Conservation (phyloP, 2,329 filamentous ascomycete species). For the Colletotrichum lupini region DNA sequence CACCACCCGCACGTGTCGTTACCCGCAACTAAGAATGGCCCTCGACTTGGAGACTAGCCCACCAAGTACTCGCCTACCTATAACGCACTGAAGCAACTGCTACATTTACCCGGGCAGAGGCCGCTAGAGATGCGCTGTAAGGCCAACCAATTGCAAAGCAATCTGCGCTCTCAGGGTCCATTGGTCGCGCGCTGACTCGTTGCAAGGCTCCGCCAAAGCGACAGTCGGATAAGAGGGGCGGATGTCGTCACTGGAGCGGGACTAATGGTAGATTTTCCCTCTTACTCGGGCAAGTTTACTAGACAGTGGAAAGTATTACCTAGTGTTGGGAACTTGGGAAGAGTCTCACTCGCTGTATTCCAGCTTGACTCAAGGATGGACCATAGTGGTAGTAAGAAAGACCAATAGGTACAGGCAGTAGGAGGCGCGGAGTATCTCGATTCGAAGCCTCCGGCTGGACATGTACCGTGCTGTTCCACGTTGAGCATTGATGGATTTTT, state of each 20-base stretch:
- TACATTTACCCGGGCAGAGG: too few species aligned
- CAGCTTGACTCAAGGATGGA: background rate
- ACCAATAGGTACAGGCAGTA: background rate
- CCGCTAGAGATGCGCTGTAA: too few species aligned
- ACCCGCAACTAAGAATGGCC: background rate
- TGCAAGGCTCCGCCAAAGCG: constrained; percentile 1
- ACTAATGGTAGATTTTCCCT: background rate
- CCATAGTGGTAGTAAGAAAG: background rate
- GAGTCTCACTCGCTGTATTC: too few species aligned
- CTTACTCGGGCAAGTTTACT: background rate
- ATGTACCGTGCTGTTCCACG: background rate
- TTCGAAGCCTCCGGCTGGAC: background rate
- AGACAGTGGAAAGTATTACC: background rate
- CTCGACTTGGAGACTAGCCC: background rate
- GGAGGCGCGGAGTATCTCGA: background rate
- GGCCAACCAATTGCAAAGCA: too few species aligned
- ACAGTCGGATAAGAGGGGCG: background rate
- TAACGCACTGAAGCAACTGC: too few species aligned
- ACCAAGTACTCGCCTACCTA: too few species aligned
- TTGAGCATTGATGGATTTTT: background rate
- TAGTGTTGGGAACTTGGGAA: background rate
- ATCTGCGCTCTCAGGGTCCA: background rate
- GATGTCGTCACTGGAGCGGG: constrained; percentile 12
- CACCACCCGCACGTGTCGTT: background rate
- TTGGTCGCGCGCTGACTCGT: background rate